phyloP scores from a whole-genome alignment of 306 rosid genomes.

The Prunus kanzakura region DNA sequence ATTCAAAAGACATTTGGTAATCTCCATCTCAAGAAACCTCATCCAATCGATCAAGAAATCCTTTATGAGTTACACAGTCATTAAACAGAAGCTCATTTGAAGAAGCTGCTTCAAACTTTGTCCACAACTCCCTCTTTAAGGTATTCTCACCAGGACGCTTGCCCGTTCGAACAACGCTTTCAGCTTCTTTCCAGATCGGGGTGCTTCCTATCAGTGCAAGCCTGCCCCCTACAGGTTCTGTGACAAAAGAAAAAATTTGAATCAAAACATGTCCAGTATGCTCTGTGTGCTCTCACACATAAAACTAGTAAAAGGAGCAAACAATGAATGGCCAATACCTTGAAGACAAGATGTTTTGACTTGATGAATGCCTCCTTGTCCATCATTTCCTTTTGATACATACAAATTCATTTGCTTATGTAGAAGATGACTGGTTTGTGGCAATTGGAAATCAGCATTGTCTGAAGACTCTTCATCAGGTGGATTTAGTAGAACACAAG shows the following conservation, averaged over 20 bases:
- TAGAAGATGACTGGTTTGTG: background rate
- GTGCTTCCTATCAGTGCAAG: conserved; percentile 44
- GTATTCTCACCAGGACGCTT: conserved; percentile 85
- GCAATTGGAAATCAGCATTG: conserved; percentile 22
- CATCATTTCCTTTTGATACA: conserved; percentile 12
- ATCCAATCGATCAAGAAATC: conserved; percentile 78
- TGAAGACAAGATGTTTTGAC: conserved; percentile 24
- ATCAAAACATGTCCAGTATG: conserved; percentile 1
- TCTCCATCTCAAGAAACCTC: conserved; percentile 64
- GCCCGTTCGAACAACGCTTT: conserved; percentile 48
- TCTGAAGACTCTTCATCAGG: conserved; percentile 47
- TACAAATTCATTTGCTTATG: conserved; percentile 22
- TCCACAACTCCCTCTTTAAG: conserved; percentile 85
- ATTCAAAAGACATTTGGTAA: conserved; percentile 1
- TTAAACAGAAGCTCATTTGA: conserved; percentile 28
- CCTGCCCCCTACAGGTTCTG: conserved; percentile 41
- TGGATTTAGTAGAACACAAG: conserved; percentile 78
- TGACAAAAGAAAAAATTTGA: background rate
- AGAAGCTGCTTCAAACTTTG: conserved; percentile 83
- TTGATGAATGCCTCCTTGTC: conserved; percentile 32
- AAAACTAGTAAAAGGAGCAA: background rate
- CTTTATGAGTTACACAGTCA: conserved; percentile 39
- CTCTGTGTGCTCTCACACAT: conserved; percentile 9
- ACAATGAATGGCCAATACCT: conserved; percentile 41
- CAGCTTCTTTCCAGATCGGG: conserved; percentile 59